A percentile compares a stretch with the other conserved stretches of the same genome.
These are phyloP conservation scores for Melaleuca quinquenervia DNA, from an alignment of 345 rosid species.

Conservation along the genomic window DNA sequence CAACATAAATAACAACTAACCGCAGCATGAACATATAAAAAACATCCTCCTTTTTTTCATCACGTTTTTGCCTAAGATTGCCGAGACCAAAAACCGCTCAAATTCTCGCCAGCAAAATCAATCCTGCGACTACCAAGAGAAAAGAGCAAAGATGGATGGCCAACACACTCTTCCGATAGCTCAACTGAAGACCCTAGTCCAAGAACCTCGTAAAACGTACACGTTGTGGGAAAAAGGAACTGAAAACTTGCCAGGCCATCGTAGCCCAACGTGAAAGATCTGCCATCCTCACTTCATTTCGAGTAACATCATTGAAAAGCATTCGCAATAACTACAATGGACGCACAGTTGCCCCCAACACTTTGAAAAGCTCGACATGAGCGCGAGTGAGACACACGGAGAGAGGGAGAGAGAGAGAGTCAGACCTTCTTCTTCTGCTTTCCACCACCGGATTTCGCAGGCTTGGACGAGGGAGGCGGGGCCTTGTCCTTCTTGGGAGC, in stretches of 20 bases:
- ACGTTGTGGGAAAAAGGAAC: neutral
- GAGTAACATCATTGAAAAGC: neutral
- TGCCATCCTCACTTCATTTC: neutral
- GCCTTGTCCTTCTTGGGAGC: conserved; percentile 40
- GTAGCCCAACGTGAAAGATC: neutral
- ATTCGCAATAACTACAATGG: neutral
- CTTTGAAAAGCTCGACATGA: neutral
- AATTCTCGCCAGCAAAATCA: neutral
- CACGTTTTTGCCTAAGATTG: neutral
- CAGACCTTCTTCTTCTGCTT: conserved; percentile 38
- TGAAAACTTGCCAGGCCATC: neutral
- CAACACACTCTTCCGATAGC: neutral
- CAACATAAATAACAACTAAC: neutral
- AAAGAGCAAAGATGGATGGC: too few relatives aligned
- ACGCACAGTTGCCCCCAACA: neutral
- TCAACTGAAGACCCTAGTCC: neutral
- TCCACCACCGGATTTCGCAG: conserved; percentile 26
- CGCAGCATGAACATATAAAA: neutral
- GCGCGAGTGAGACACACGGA: neutral
- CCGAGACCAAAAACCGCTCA: neutral
- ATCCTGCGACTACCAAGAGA: neutral
- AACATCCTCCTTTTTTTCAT: neutral
- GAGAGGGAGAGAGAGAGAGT: neutral
- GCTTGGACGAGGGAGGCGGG: conserved; percentile 29
- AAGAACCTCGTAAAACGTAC: neutral